Base-by-base conservation (phyloP, 192 early-diverging fungal species). In the Backusella tuberculispora region DNA sequence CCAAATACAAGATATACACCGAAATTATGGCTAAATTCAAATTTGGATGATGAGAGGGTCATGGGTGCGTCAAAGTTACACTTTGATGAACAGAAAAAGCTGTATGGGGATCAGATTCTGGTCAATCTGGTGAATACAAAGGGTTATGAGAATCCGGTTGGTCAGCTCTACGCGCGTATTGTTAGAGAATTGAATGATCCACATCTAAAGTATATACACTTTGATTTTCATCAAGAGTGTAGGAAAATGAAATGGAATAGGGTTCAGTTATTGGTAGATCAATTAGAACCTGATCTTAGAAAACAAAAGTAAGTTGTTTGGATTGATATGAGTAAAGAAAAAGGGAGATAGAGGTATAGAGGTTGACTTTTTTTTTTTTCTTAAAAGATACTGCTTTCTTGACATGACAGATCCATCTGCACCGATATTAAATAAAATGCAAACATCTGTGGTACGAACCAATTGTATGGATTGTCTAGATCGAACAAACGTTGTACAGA, bases 401-500 rank as follows among this genome's bases (percentile, higher is more conserved):
- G 82, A 89, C 46, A 77, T 78, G 40, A 71, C 73, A 47, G 68
- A 80, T 66, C 66, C 76, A 15, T 73, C 63, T 7, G 50, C 78
- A 29, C 76, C 80, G 56, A 75, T 77, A 44, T 74, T 88, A 21
- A 21, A 45, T 4, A 72, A 78, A 43, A 81, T 72, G 65, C 96
- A 99, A 76, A 84, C 83, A 2, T 95, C 94, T 7, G 91, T 97
- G 41, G 87, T 96, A 40, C 91, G 98, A 40, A 93, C 96, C 2
- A 99, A 99, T 81, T 99, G 98, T 82, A 97, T 99, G 92, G 98
- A 99, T 84, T 99, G 98, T 77, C 83, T 99, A 45, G 98, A 99
- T 80, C 90, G 98, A 72, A 99, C 98, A 21, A 99, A 99, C 76
- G 98, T 99, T n/a, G 96, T 99, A n/a, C 98, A 99, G 78, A 92